Percentiles rank a stretch among this genome's conserved stretches.
Conservation (phyloP, 2,329 filamentous ascomycete genomes). For the Colletotrichum spinosum region DNA sequence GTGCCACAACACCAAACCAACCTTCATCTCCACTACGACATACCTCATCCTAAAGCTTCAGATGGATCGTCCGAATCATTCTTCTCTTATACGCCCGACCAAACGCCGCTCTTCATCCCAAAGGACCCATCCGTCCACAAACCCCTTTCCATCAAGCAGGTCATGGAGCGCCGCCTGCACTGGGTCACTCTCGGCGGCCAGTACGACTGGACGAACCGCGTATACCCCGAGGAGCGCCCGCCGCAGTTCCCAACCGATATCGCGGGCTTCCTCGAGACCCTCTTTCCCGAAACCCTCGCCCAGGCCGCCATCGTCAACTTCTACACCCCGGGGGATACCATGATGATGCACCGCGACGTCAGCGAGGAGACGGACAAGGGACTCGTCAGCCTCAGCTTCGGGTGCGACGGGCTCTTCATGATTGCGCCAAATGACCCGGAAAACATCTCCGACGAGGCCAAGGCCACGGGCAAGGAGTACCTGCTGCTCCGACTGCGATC, state of each 20-base stretch:
- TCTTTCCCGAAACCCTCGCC: conserved; percentile 83
- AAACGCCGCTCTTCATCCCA: conserved; percentile 70
- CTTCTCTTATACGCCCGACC: conserved; percentile 62
- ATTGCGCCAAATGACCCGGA: conserved; percentile 69
- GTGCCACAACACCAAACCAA: conserved; percentile 85
- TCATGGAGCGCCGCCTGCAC: conserved; percentile 83
- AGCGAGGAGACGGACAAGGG: conserved; percentile 85
- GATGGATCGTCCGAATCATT: conserved; percentile 55
- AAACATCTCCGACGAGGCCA: conserved; percentile 40
- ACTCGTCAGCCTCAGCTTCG: conserved; percentile 86
- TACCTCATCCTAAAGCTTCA: conserved; percentile 65
- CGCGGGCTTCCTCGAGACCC: conserved; percentile 70
- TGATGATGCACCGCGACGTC: conserved; percentile 94
- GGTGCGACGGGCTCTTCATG: conserved; percentile 91
- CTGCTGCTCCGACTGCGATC: conserved; percentile 78
- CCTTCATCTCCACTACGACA: conserved; percentile 83
- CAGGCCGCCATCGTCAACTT: conserved; percentile 96
- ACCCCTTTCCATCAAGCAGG: conserved; percentile 74
- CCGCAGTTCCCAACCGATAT: conserved; percentile 83
- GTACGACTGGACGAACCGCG: conserved; percentile 93
- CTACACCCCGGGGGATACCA: conserved; percentile 89
- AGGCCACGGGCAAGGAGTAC: conserved; percentile 55
- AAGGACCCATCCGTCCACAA: conserved; percentile 81
- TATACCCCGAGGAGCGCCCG: conserved; percentile 77
- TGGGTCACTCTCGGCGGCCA: conserved; percentile 97